Percentiles rank a stretch among this genome's conserved stretches.
These are phyloP conservation scores for Inga laurina DNA, from an alignment of 306 rosid genomes.

Conservation along the genomic window DNA sequence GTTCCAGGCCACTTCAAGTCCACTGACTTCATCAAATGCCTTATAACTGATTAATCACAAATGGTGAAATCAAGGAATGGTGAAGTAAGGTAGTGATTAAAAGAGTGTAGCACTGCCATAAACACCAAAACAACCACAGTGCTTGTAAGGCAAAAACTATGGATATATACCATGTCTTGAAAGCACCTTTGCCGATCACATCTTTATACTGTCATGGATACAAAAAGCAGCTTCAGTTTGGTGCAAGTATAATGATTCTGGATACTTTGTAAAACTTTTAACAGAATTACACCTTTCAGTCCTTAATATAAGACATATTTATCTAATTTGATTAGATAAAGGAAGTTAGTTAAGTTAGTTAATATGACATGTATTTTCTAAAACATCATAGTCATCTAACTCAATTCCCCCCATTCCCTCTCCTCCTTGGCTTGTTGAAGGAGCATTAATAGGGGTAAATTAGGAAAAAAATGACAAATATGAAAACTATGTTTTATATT, in stretches of 20 bases:
- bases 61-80: background rate
- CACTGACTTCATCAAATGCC: conserved; percentile 86
- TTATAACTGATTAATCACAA: conserved; percentile 55
- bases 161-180: conserved; percentile 47
- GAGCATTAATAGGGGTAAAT: too few relatives aligned
- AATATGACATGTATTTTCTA: too few relatives aligned
- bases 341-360: too few relatives aligned
- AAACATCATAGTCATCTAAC: too few relatives aligned
- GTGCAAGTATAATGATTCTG: background rate
- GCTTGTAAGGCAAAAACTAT: background rate
- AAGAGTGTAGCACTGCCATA: background rate
- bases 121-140: background rate
- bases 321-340: too few relatives aligned
- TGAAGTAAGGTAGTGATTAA: background rate
- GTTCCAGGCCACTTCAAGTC: conserved; percentile 92
- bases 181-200: conserved; percentile 53
- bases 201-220: conserved; percentile 41
- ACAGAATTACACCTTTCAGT: background rate
- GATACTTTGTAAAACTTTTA: background rate
- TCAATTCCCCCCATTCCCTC: too few relatives aligned
- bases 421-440: too few relatives aligned
- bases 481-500: too few relatives aligned
- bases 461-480: too few relatives aligned
- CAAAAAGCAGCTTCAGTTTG: conserved; percentile 29
- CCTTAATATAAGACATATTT: too few relatives aligned